Conservation (phyloP, 495 filamentous ascomycete species). For the Pyronema omphalodes region DNA sequence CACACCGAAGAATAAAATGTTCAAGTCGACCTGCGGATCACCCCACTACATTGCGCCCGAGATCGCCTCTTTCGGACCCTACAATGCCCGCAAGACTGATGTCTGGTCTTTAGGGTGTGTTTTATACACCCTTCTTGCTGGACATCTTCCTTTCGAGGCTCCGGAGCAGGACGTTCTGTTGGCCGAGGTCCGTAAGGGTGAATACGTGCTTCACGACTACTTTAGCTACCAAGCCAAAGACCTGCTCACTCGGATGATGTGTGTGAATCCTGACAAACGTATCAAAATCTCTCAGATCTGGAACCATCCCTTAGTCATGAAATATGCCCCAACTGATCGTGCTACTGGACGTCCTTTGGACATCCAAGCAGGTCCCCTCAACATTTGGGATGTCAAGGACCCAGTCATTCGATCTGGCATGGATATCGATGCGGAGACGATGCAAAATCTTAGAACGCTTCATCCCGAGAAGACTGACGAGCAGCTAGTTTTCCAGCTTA, state of each 20-base stretch:
- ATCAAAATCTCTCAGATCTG: conserved; percentile 66
- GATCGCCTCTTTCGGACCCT: conserved; percentile 49
- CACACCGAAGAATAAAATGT: conserved; percentile 42
- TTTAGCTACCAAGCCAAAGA: conserved; percentile 57
- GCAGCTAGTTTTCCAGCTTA: not conserved
- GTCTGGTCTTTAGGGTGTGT: conserved; percentile 94
- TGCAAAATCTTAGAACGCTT: not conserved
- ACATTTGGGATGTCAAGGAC: not conserved
- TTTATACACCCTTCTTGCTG: conserved; percentile 63
- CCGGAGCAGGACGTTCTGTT: conserved; percentile 35
- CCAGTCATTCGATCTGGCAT: not conserved
- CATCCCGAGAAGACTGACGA: not conserved
- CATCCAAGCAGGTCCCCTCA: not conserved
- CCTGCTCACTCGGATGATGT: conserved; percentile 56
- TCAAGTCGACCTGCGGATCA: conserved; percentile 83
- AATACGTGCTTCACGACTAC: conserved; percentile 50
- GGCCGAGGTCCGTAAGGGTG: conserved; percentile 45
- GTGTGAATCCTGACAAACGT: conserved; percentile 51
- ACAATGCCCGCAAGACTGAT: conserved; percentile 69
- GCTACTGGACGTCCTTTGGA: not conserved
- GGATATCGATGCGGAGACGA: not conserved
- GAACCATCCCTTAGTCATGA: conserved; percentile 61
- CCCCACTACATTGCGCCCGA: conserved; percentile 94
- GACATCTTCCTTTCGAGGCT: conserved; percentile 62
- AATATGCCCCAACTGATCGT: conserved; percentile 37